A percentile compares a stretch with the other conserved stretches of the same genome.
phyloP scores from a whole-genome alignment of 208 protist genomes.

The Crithidia bombi region DNA sequence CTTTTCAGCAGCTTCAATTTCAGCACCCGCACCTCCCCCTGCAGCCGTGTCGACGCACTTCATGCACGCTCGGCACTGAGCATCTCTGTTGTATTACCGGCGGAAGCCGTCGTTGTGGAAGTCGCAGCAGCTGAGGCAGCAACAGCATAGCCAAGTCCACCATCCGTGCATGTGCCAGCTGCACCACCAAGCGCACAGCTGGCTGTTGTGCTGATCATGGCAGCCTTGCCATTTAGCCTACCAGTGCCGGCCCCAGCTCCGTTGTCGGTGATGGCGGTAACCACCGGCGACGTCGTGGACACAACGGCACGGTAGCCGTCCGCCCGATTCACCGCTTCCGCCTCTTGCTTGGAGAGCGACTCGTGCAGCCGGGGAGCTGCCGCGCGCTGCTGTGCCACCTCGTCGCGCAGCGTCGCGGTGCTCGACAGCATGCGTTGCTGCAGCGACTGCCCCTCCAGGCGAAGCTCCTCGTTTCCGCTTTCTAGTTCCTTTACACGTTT shows the following conservation, averaged over 20 bases:
- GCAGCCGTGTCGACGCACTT: conserved; percentile 10
- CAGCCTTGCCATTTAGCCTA: neutral
- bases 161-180: neutral
- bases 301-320: conserved; percentile 40
- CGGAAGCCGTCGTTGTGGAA: neutral
- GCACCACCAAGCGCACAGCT: too few species aligned
- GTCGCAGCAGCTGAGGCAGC: too few species aligned
- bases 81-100: neutral
- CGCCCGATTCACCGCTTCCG: conserved; percentile 42
- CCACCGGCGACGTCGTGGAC: conserved; percentile 18
- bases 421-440: conserved; percentile 58
- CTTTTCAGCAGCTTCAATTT: conserved; percentile 31
- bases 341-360: conserved; percentile 39
- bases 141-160: too few species aligned
- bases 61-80: conserved; percentile 13
- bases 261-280: neutral
- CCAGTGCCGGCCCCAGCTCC: neutral
- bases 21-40: conserved; percentile 33
- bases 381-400: conserved; percentile 51
- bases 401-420: conserved; percentile 64
- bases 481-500: conserved; percentile 55
- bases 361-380: conserved; percentile 58
- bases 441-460: conserved; percentile 50
- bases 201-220: neutral
- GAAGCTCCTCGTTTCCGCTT: conserved; percentile 47